phyloP scores from a whole-genome alignment of 2,329 filamentous ascomycete species.

The Phyllosticta capitalensis region DNA sequence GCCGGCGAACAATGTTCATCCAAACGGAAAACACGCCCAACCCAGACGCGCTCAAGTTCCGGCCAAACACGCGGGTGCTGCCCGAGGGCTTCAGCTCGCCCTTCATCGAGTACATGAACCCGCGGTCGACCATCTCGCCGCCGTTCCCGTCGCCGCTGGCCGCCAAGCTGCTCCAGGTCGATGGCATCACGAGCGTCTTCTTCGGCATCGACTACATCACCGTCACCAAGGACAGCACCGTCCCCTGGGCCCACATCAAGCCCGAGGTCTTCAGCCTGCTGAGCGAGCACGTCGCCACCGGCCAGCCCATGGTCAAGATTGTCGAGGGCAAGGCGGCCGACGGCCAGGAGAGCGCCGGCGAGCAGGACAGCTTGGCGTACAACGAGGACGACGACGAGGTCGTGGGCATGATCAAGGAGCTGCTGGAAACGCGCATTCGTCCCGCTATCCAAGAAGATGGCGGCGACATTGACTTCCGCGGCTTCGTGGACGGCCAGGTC shows the following conservation, averaged over 20 bases:
- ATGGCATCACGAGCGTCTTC: slow-evolving; percentile 90
- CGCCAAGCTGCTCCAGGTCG: slow-evolving; percentile 81
- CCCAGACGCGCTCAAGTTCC: slow-evolving; percentile 87
- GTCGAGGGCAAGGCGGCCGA: slow-evolving; percentile 48
- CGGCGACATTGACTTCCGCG: slow-evolving; percentile 88
- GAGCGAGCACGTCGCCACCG: slow-evolving; percentile 80
- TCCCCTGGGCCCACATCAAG: slow-evolving; percentile 89
- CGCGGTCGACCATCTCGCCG: slow-evolving; percentile 77
- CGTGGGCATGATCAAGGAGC: slow-evolving; percentile 96
- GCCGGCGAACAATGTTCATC: slow-evolving; percentile 78
- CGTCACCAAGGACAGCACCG: slow-evolving; percentile 78
- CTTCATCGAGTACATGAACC: slow-evolving; percentile 86
- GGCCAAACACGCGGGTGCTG: slow-evolving; percentile 79
- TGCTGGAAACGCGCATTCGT: slow-evolving; percentile 87
- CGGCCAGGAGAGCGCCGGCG: slow-evolving; percentile 35
- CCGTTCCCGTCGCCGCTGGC: slow-evolving; percentile 88
- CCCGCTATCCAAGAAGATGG: slow-evolving; percentile 97
- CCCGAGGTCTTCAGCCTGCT: slow-evolving; percentile 93
- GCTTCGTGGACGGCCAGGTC: slow-evolving; percentile 73
- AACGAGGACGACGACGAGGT: slow-evolving; percentile 90
- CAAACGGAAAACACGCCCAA: slow-evolving; percentile 95
- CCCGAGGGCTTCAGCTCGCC: slow-evolving; percentile 62
- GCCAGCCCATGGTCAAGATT: slow-evolving; percentile 69
- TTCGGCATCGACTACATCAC: slow-evolving; percentile 96
- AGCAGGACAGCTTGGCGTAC: slow-evolving; percentile 66